A percentile compares a stretch with the other conserved stretches of the same genome.
These are phyloP conservation scores for Camellia japonica DNA, from an alignment of 148 eudicot species.

Conservation along the genomic window DNA sequence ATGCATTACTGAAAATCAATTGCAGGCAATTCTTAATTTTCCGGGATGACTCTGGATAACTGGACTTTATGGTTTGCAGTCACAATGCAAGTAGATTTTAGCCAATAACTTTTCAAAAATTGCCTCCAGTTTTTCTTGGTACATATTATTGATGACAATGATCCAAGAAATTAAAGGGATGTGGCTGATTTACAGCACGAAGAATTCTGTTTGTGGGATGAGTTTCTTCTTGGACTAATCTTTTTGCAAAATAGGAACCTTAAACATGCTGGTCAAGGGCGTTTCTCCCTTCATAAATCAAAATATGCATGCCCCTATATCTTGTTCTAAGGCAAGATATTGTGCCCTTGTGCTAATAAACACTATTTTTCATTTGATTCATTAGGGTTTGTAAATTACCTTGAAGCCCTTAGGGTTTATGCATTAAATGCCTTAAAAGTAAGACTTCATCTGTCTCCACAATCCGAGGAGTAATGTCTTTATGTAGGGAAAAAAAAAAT, in stretches of 20 bases:
- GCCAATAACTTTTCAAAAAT: too few relatives aligned
- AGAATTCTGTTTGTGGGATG: not conserved
- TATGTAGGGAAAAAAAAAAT: not conserved
- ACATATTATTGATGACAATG: too few relatives aligned
- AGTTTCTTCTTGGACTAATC: not conserved
- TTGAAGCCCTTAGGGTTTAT: not conserved
- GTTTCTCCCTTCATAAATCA: not conserved
- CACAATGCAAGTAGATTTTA: not conserved
- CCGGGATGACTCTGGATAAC: not conserved
- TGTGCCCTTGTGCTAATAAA: not conserved
- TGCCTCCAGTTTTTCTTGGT: too few relatives aligned
- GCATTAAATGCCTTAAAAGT: not conserved
- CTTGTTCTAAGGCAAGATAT: not conserved
- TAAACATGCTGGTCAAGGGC: not conserved
- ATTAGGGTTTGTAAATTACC: not conserved
- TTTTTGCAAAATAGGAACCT: not conserved
- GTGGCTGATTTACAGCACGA: not conserved
- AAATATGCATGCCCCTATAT: not conserved
- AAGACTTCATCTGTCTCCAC: not conserved
- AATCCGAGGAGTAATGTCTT: not conserved
- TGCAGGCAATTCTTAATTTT: not conserved
- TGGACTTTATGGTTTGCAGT: not conserved
- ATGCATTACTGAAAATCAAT: not conserved
- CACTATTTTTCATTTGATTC: not conserved
- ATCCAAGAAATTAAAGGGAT: not conserved